Percentiles rank a stretch among this genome's conserved stretches.
Evolutionary conservation across 2,329 filamentous ascomycete species (phyloP).

Genomic region (Aspergillus ochraceoroseus): DNA sequence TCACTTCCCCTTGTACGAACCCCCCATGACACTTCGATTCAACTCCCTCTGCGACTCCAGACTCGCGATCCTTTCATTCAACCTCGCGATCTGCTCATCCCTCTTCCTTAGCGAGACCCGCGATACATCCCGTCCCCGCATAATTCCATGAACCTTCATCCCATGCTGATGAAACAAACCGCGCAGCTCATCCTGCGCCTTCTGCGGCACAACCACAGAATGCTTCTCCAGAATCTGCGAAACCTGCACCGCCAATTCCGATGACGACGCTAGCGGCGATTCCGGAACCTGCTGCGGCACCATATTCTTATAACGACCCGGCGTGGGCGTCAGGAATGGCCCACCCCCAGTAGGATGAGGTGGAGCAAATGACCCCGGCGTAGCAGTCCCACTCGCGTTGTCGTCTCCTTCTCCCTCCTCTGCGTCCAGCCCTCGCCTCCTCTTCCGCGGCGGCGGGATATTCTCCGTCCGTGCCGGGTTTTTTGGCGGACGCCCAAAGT

Average conservation of each 20-base stretch:
- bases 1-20: conserved; percentile 31
- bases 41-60: conserved; percentile 55
- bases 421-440: conserved; percentile 33
- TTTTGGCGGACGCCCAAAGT: conserved; percentile 27
- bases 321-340: conserved; percentile 33
- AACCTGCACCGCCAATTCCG: conserved; percentile 23
- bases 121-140: conserved; percentile 61
- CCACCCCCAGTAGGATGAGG: conserved; percentile 26
- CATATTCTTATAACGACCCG: conserved; percentile 29
- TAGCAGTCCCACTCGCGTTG: background rate
- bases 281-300: conserved; percentile 18
- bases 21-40: conserved; percentile 45
- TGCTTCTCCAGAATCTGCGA: conserved; percentile 36
- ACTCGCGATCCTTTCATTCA: conserved; percentile 60
- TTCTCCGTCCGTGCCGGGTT: conserved; percentile 35
- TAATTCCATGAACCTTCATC: conserved; percentile 56
- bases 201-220: conserved; percentile 30
- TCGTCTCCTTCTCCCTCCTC: conserved; percentile 7
- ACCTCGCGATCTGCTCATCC: conserved; percentile 59
- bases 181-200: conserved; percentile 36
- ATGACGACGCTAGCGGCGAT: conserved; percentile 19
- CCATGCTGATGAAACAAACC: conserved; percentile 53
- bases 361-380: conserved; percentile 14
- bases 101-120: conserved; percentile 59
- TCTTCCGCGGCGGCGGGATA: conserved; percentile 35